Evolutionary conservation across 2,329 filamentous ascomycete genomes (phyloP).

Genomic region (Hymenoscyphus scutula): DNA sequence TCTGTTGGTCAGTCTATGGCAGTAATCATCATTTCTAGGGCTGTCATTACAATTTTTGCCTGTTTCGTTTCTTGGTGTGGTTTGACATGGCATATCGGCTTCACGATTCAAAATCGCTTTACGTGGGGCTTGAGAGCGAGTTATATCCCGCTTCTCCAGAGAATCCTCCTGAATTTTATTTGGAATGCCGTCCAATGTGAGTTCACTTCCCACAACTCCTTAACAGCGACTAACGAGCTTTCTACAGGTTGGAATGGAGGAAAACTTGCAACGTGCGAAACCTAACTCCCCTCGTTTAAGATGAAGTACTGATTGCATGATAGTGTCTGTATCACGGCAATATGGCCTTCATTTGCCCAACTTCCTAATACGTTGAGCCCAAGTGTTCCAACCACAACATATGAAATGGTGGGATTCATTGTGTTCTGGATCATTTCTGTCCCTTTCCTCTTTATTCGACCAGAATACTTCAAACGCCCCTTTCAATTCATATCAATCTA

Average conservation of each 20-base stretch:
- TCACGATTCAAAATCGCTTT: neutral
- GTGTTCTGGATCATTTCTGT: neutral
- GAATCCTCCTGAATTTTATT: neutral
- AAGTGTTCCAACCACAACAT: neutral
- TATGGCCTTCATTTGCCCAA: neutral
- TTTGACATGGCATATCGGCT: neutral
- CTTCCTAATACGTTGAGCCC: neutral
- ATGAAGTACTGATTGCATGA: neutral
- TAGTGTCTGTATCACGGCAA: neutral
- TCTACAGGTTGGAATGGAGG: neutral
- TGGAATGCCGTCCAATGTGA: neutral
- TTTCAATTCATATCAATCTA: neutral
- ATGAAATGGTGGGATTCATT: neutral
- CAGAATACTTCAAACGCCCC: neutral
- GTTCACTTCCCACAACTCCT: neutral
- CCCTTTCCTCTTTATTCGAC: neutral
- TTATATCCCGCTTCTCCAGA: neutral
- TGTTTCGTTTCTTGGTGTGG: neutral
- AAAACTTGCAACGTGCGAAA: neutral
- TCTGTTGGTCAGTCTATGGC: neutral
- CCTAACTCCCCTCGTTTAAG: neutral
- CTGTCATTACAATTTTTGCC: neutral
- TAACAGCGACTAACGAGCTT: neutral
- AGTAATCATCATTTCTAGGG: neutral
- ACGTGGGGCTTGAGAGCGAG: neutral